These are phyloP conservation scores for Hypoxylon rubiginosum DNA, from an alignment of 2,329 filamentous ascomycete species.

Conservation along the genomic window DNA sequence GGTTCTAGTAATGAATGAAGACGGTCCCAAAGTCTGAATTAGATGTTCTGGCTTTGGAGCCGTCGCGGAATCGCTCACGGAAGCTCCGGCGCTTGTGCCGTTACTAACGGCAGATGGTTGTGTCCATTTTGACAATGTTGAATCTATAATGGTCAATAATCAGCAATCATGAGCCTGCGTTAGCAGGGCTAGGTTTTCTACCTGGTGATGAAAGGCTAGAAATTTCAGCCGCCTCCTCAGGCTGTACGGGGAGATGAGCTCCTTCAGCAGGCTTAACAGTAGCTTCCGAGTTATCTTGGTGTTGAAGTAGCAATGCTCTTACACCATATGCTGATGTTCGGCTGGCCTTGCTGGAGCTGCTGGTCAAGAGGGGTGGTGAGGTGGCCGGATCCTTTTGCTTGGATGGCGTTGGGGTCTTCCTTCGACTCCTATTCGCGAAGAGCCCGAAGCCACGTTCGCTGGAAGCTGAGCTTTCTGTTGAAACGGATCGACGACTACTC, in stretches of 20 bases:
- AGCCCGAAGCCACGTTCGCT: constrained; percentile 59
- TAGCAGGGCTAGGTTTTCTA: constrained; percentile 37
- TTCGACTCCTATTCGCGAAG: constrained; percentile 58
- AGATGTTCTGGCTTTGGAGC: constrained; percentile 51
- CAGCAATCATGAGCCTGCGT: constrained; percentile 16
- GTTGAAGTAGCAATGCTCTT: constrained; percentile 41
- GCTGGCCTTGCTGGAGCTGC: constrained; percentile 32
- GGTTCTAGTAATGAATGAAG: constrained; percentile 59
- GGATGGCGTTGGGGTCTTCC: constrained; percentile 48
- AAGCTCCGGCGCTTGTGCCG: constrained; percentile 53
- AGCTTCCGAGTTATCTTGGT: constrained; percentile 40
- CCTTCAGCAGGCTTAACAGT: constrained; percentile 41
- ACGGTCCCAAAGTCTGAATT: constrained; percentile 58
- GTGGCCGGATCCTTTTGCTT: constrained; percentile 30
- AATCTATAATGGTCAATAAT: constrained; percentile 53
- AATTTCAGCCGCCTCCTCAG: constrained; percentile 37
- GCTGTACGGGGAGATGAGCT: constrained; percentile 36
- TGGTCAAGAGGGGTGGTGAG: constrained; percentile 12
- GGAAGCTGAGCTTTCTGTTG: constrained; percentile 60
- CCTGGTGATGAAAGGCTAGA: constrained; percentile 54
- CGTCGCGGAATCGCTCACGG: constrained; percentile 47
- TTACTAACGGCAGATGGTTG: constrained; percentile 52
- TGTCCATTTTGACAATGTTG: constrained; percentile 62
- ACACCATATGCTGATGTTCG: constrained; percentile 45
- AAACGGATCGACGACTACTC: constrained; percentile 54